A percentile compares a stretch with the other conserved stretches of the same genome.
Evolutionary conservation across 768 basidiomycete genomes (phyloP).

Genomic region (Ramaria sp.): DNA sequence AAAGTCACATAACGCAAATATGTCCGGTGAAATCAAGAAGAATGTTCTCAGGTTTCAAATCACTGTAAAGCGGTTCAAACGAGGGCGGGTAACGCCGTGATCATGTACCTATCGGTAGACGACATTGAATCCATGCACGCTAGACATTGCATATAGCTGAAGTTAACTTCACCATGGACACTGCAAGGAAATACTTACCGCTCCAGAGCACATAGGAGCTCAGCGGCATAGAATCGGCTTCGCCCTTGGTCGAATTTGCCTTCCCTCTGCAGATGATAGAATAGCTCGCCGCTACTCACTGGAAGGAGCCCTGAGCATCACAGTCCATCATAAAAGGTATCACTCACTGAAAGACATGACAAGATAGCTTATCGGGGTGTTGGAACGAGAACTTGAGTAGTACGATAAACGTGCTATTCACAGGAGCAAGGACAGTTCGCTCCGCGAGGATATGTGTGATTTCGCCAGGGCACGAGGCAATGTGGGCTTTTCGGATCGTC

Average conservation of each 20-base stretch:
- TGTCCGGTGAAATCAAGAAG: conserved; percentile 95
- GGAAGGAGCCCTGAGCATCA: not conserved
- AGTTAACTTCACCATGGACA: not conserved
- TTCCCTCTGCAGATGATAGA: conserved; percentile 94
- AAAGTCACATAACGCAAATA: too few relatives aligned
- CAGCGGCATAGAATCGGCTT: conserved; percentile 96
- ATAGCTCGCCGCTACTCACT: conserved; percentile 97
- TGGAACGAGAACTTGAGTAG: conserved; percentile 99
- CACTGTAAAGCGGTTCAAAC: conserved; percentile 32
- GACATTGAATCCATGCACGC: conserved; percentile 90
- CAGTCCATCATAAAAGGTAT: not conserved
- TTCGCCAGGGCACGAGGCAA: conserved; percentile 90
- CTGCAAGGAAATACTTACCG: conserved; percentile 29
- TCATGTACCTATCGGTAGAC: conserved; percentile 70
- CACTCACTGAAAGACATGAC: conserved; percentile 88
- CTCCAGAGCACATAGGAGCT: conserved; percentile 88
- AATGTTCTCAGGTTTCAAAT: conserved; percentile 98
- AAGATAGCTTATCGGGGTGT: conserved; percentile 91
- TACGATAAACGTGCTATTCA: conserved; percentile 98
- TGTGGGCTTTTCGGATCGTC: conserved; percentile 96
- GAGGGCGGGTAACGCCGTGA: not conserved
- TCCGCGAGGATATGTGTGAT: conserved; percentile 98
- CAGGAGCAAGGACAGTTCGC: conserved; percentile 90
- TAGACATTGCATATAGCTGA: not conserved
- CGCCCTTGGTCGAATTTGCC: conserved; percentile 92